Conservation (phyloP, 2,329 filamentous ascomycete genomes). For the Pseudopyrenochaeta lycopersici region DNA sequence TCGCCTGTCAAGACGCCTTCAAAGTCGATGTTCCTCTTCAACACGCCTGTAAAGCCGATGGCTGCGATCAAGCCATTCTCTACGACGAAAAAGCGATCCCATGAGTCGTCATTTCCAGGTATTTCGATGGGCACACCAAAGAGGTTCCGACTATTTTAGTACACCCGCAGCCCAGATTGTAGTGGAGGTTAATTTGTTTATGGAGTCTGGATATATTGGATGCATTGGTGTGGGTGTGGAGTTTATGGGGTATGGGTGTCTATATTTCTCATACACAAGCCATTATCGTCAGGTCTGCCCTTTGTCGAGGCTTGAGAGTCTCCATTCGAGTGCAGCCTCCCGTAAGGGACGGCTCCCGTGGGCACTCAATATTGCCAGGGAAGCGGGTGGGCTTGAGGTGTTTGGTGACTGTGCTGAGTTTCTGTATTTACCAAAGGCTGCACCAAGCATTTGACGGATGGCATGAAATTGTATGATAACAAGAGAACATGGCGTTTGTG, state of each 20-base stretch:
- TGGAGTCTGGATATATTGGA: constrained; percentile 6
- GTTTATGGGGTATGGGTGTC: constrained; percentile 5
- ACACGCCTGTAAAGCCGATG: constrained; percentile 31
- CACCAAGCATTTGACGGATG: neutral
- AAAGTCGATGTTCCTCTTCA: constrained; percentile 53
- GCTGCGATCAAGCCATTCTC: constrained; percentile 31
- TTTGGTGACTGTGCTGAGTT: neutral
- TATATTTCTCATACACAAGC: constrained; percentile 1
- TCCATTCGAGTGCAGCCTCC: constrained; percentile 27
- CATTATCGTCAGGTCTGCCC: neutral
- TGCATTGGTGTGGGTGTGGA: constrained; percentile 1
- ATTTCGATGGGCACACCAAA: constrained; percentile 34
- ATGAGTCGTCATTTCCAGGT: constrained; percentile 23
- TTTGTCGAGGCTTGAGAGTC: constrained; percentile 27
- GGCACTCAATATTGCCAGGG: constrained; percentile 27
- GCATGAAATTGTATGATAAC: constrained; percentile 10
- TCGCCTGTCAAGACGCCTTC: constrained; percentile 63
- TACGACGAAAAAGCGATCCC: constrained; percentile 31
- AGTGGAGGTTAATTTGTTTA: constrained; percentile 3
- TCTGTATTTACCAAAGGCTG: neutral
- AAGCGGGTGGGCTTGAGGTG: constrained; percentile 1
- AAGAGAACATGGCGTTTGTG: constrained; percentile 7
- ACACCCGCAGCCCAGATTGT: neutral
- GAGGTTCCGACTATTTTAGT: constrained; percentile 35
- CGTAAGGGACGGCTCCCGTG: constrained; percentile 25